Base-by-base conservation (phyloP, 192 early-diverging fungal genomes). In the Coemansia reversa region DNA sequence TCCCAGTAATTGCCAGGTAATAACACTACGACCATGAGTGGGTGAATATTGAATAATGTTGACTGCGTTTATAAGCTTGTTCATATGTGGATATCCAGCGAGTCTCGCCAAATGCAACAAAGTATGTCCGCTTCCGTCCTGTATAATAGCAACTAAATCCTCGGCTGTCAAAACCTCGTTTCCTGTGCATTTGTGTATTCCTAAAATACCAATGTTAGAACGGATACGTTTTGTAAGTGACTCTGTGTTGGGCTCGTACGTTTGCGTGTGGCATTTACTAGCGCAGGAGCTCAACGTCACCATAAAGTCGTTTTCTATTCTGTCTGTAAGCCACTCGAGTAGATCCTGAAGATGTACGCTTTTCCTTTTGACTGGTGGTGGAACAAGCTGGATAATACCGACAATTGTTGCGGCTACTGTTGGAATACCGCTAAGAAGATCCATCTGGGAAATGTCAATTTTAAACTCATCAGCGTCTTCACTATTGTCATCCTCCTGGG, bases 1-100 rank as follows among this genome's bases (percentile, higher is more conserved):
- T 4, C 23, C 65, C 49, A 61, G 0, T 66, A 69, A 69, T 27
- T 78, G 75, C 24, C 57, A 62, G 23, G 69, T n/a, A 4, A 69
- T 60, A 24, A 78, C 62, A 4, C 67, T 30, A 11, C 60, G 68
- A 6, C 68, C 69, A 0, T 24, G 19, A 4, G 24, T 55, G 2
- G 75, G 75, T 9, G 65, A 60, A 55, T 62, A 67, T 12, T 63
- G 14, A 28, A 67, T 48, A 0, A 60, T 47, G 2, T 39, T 51
- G 1, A 76, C 32, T 0, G 48, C 51, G 5, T 52, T 22, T 0
- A 24, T 16, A 4, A 76, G 62, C 2, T 28, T 14, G 2, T n/a
- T 52, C 25, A 71, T 61, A 14, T 62, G 14, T 18, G 75, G 68
- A 33, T 76, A 76, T 22, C 65, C 7, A 0, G 52, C 30, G 19